phyloP scores from a whole-genome alignment of 306 rosid species.

The Malus orientalis region DNA sequence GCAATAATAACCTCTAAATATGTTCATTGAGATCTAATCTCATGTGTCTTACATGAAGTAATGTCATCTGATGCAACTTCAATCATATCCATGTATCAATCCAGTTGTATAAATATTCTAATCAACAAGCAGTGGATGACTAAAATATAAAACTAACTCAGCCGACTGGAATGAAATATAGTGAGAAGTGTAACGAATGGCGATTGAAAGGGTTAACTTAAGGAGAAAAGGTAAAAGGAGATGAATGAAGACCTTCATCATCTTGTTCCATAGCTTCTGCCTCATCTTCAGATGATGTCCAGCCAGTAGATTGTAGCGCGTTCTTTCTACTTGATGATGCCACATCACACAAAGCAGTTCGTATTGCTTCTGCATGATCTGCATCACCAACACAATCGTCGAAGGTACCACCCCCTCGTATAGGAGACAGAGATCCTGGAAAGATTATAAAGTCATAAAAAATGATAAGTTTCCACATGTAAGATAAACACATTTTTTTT shows the following conservation, averaged over 20 bases:
- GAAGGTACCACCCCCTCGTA: slow-evolving; percentile 55
- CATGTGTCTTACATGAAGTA: neutral
- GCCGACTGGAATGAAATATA: neutral
- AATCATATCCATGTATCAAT: slow-evolving; percentile 3
- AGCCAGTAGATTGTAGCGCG: slow-evolving; percentile 44
- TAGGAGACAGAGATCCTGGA: slow-evolving; percentile 74
- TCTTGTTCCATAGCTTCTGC: slow-evolving; percentile 73
- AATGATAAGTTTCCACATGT: slow-evolving; percentile 1
- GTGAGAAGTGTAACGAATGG: neutral
- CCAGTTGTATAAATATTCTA: neutral
- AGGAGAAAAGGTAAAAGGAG: neutral
- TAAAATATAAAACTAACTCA: neutral
- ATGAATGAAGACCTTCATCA: slow-evolving; percentile 53
- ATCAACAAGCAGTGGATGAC: neutral
- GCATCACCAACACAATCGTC: slow-evolving; percentile 50
- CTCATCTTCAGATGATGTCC: slow-evolving; percentile 96
- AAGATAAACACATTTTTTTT: neutral
- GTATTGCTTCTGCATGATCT: slow-evolving; percentile 68
- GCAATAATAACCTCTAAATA: neutral
- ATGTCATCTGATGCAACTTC: neutral
- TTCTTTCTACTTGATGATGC: slow-evolving; percentile 64
- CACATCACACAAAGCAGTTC: slow-evolving; percentile 69
- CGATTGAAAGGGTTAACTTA: neutral
- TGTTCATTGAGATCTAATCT: neutral
- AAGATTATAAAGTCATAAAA: neutral